Evolutionary conservation across 2,329 filamentous ascomycete species (phyloP).

Genomic region (Elsinoe ampelina): DNA sequence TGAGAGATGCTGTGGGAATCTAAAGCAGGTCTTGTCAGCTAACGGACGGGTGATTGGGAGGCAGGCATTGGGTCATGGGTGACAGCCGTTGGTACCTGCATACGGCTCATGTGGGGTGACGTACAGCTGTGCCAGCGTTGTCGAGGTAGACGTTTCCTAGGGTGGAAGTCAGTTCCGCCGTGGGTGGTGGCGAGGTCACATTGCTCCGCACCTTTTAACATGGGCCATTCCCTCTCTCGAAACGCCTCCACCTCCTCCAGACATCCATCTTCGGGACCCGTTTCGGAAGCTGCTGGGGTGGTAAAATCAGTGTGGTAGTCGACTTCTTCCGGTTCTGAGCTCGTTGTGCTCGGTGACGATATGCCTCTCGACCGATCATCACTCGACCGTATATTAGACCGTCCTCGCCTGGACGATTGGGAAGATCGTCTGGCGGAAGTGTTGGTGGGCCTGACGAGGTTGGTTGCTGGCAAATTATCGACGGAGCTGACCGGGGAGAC

Average conservation of each 20-base stretch:
- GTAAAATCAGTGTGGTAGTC: slow-evolving; percentile 30
- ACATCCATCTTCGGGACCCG: slow-evolving; percentile 24
- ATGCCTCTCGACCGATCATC: slow-evolving; percentile 17
- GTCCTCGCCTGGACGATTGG: neutral
- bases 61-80: neutral
- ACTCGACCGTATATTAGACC: neutral
- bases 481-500: slow-evolving; percentile 12
- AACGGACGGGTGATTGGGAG: neutral
- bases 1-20: slow-evolving; percentile 65
- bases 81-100: neutral
- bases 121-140: slow-evolving; percentile 78
- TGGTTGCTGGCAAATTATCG: slow-evolving; percentile 6
- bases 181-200: slow-evolving; percentile 17
- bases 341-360: slow-evolving; percentile 26
- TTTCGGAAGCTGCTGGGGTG: slow-evolving; percentile 26
- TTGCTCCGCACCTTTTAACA: slow-evolving; percentile 29
- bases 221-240: slow-evolving; percentile 33
- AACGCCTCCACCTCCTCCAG: slow-evolving; percentile 32
- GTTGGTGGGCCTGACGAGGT: neutral
- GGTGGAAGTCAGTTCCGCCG: slow-evolving; percentile 10
- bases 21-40: slow-evolving; percentile 15
- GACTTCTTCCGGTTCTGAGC: slow-evolving; percentile 17
- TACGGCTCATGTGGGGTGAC: slow-evolving; percentile 7
- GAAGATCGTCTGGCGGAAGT: neutral
- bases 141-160: slow-evolving; percentile 58